These are phyloP conservation scores for Boletus vinaceobasis DNA, from an alignment of 768 basidiomycete species.

Conservation along the genomic window DNA sequence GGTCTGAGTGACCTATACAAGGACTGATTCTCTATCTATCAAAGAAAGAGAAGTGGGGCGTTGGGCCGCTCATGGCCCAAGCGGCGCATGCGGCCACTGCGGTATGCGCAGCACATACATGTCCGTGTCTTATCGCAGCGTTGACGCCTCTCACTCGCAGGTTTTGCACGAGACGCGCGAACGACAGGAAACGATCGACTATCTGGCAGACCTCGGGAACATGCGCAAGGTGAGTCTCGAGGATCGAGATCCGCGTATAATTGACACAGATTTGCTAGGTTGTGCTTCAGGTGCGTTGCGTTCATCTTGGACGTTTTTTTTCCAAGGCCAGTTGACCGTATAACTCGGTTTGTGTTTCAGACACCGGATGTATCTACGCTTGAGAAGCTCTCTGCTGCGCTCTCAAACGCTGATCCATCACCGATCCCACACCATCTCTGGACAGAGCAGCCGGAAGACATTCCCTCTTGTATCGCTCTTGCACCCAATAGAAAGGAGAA, in stretches of 20 bases:
- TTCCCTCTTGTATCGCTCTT: conserved; percentile 42
- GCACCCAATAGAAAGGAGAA: conserved; percentile 39
- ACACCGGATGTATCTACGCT: conserved; percentile 33
- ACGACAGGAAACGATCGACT: conserved; percentile 35
- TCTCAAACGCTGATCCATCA: conserved; percentile 19
- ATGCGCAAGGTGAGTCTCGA: conserved; percentile 39
- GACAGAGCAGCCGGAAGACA: conserved; percentile 43
- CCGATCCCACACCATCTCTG: conserved; percentile 35
- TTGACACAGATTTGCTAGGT: conserved; percentile 25
- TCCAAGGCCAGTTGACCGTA: too few species aligned
- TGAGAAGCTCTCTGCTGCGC: conserved; percentile 29
- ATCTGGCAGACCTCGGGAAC: conserved; percentile 36
- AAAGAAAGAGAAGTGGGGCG: conserved; percentile 42
- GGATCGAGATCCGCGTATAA: neutral
- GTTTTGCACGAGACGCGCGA: conserved; percentile 40
- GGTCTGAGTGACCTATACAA: neutral
- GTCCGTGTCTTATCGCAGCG: neutral
- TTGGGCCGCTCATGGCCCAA: conserved; percentile 45
- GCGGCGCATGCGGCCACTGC: conserved; percentile 43
- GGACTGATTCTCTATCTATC: neutral
- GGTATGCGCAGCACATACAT: conserved; percentile 14
- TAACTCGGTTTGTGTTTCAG: conserved; percentile 12
- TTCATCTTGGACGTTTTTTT: neutral
- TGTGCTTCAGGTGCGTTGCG: conserved; percentile 36
- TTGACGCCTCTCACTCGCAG: conserved; percentile 16